Base-by-base conservation (phyloP, 2,329 filamentous ascomycete species). In the Cordyceps militaris region DNA sequence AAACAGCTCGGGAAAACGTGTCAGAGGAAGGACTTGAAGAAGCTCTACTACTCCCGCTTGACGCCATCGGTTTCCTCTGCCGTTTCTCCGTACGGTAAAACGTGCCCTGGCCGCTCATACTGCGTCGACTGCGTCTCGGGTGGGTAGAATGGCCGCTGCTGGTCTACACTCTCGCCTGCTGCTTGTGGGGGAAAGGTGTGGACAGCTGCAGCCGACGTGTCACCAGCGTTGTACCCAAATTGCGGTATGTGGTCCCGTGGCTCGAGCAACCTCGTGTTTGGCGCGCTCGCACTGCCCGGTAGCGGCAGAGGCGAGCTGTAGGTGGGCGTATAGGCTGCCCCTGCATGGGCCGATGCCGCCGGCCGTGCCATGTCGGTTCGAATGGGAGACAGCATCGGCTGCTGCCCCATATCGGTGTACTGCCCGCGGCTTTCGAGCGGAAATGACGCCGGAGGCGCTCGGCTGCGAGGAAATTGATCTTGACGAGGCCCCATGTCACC, bases 381-480 rank as follows among this genome's bases (percentile, higher is more conserved):
- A 19, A 53, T 53, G 7, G 54, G 54, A 42, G 56, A 53, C n/a
- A 47, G 48, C n/a, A 47, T 47, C 28, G 42, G 14, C 16, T 44
- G 56, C 23, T n/a, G 30, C 28, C 23, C 32, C 30, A 58, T 30
- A 4, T 52, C 56, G 32, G 6, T n/a, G 21, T 53, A 58, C 16
- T 8, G n/a, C 5, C 36, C 40, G 3, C n/a, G 56, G 32, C n/a
- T 26, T 13, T 58, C 48, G 10, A 53, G 55, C 26, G 55, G 47
- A 23, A 57, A 57, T 11, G 55, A 26, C 4, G 55, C 48, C 14
- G 56, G 51, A 38, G 48, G 30, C 3, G 49, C 48, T 32, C 56
- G 40, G 42, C 36, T 53, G 23, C 56, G 56, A 24, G 30, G 48
- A 46, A 58, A 40, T 19, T n/a, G 32, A 14, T 51, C 56, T 24